These are phyloP conservation scores for Trichoderma pleuroti DNA, from an alignment of 2,329 filamentous ascomycete species.

Conservation along the genomic window DNA sequence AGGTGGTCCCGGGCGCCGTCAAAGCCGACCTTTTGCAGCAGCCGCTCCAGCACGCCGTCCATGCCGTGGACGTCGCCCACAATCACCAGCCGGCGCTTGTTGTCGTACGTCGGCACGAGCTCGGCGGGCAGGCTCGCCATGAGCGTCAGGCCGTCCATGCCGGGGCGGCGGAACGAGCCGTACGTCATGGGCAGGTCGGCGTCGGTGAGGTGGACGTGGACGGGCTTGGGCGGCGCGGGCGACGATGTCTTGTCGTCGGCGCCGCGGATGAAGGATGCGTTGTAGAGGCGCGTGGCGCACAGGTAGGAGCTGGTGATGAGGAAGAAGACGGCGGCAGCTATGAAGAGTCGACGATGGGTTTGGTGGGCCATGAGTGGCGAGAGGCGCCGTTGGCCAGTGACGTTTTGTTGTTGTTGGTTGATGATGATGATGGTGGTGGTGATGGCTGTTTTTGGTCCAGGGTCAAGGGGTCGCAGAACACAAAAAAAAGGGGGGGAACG, in stretches of 20 bases:
- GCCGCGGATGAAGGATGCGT: conserved; percentile 7
- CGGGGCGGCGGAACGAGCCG: conserved; percentile 38
- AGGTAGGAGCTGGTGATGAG: conserved; percentile 34
- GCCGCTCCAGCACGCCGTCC: conserved; percentile 58
- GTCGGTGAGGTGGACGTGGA: conserved; percentile 22
- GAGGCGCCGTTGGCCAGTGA: neutral
- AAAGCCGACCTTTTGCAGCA: conserved; percentile 67
- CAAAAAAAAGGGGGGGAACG: neutral
- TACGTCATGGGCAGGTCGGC: conserved; percentile 41
- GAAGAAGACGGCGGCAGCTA: conserved; percentile 33
- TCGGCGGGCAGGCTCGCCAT: conserved; percentile 31
- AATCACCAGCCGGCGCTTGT: conserved; percentile 65
- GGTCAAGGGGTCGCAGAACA: neutral
- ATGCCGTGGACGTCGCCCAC: conserved; percentile 94
- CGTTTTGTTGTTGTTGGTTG: neutral
- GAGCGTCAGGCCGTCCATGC: conserved; percentile 33
- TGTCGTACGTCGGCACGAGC: conserved; percentile 33
- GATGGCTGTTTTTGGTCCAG: neutral
- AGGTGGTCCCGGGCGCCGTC: conserved; percentile 61
- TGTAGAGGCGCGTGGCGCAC: conserved; percentile 33
- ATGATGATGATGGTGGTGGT: neutral
- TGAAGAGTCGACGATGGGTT: conserved; percentile 30
- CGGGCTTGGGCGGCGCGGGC: neutral
- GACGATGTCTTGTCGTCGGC: neutral
- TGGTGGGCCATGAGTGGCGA: conserved; percentile 23